These are phyloP conservation scores for Trifolium subterraneum DNA, from an alignment of 306 rosid genomes.

Conservation along the genomic window DNA sequence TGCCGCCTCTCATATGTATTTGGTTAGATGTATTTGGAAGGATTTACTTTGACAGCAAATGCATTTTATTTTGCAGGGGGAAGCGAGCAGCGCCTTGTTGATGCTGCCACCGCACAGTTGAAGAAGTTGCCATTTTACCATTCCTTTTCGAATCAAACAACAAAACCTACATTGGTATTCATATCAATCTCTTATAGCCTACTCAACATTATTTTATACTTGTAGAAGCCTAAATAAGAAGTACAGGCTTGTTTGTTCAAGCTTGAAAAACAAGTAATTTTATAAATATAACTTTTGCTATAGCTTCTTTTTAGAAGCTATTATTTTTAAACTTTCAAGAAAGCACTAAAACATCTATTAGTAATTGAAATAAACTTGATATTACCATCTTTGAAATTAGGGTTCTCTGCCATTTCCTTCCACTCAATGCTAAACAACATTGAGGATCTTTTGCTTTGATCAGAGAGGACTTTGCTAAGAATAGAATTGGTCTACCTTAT, in stretches of 20 bases:
- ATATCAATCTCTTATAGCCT: conserved; percentile 26
- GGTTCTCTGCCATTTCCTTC: no score
- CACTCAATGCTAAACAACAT: conserved; percentile 4
- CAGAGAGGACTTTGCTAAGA: no score
- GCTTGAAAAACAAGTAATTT: background rate
- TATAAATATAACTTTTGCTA: no score
- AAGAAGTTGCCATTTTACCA: conserved; percentile 95
- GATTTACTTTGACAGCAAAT: conserved; percentile 27
- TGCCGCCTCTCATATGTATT: no score
- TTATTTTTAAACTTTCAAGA: background rate
- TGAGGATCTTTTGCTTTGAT: conserved; percentile 3
- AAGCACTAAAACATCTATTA: background rate
- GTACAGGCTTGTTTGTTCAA: background rate
- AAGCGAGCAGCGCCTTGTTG: conserved; percentile 82
- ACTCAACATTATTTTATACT: conserved; percentile 12
- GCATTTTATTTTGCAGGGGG: conserved; percentile 68
- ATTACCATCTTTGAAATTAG: no score
- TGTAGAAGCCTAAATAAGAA: background rate
- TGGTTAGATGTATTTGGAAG: no score
- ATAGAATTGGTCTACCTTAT: no score
- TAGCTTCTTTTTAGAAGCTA: background rate
- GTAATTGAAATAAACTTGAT: no score
- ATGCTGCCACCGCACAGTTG: conserved; percentile 80
- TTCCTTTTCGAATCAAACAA: conserved; percentile 98
- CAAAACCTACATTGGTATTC: conserved; percentile 89